Evolutionary conservation across 139 green algal genomes (phyloP), one percentile per base, ranked within the genome.

Genomic region (Chlamydomonas eustigma): DNA sequence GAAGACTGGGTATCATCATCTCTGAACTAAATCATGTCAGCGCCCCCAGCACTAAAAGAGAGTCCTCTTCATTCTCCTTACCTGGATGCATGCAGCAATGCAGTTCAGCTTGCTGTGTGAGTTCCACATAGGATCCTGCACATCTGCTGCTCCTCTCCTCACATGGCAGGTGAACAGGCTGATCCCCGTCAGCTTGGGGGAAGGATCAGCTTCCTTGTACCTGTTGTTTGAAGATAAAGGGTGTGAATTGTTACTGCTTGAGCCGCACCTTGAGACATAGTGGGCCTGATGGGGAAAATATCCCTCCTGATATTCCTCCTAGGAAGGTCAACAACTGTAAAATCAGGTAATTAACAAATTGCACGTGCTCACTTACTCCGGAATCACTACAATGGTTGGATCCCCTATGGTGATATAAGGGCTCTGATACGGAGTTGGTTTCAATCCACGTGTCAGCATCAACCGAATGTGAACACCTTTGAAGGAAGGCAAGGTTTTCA

Each of bases 381-480:
- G 82, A 0, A 94, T 51, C 31, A 94, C 85, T 0, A 93, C 88
- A 37, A 96, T 86, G 8, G 89, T 95, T 39, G 89, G 85, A 12
- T 76, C 58, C 25, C 91, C 91, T 1, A 96, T 77, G 8, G 89
- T 96, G 69, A 80, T 85, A 28, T 78, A 77, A 0, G 91, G 91
- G 85, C 90, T 89, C 76, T 96, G 91, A 74, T 93, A 94, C 1
- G 91, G 90, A 0, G 91, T 96, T 31, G 85, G 64, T 80, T 96
- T 96, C 2, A 93, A 72, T 0, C 91, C 91, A 0, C 91, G 86
- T 1, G 85, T 92, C 39, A 88, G 80, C 82, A 92, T 89, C 38
- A 95, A 81, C 18, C 91, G 84, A 5, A 96, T 88, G 84, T 95
- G 89, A 30, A 95, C 88, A 2, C 75, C 78, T 83, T 50, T 12